Evolutionary conservation across 2,329 filamentous ascomycete genomes (phyloP), one percentile per base, ranked within the genome.

Genomic region (Fusarium longipes): DNA sequence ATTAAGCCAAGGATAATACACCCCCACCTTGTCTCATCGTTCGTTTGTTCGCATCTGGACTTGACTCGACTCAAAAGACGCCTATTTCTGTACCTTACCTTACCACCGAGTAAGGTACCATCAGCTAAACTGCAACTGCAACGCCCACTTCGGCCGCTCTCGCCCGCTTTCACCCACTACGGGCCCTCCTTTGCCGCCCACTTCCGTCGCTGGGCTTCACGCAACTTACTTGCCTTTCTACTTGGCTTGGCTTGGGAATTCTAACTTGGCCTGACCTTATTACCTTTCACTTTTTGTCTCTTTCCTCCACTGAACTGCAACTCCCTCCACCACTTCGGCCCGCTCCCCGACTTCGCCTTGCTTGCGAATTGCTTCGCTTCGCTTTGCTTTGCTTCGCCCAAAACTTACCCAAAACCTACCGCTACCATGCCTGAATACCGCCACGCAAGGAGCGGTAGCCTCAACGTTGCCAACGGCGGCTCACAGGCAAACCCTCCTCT

Each of bases 371-470:
- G 48, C 70, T 64, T 67, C 32, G 44, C 44, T 48, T 15, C 44
- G 45, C 45, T 48, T 12, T 47, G 43, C 43, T 47, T 32, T 32
- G 38, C 38, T 39, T 18, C 65, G 61, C 61, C 49, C 65, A 61
- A 60, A 64, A 72, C 69, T 82, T 24, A 35, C 33, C 15, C 2
- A 33, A 48, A 48, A 48, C 32, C 20, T 18, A 36, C 30, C 45
- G 30, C 32, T 36, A 43, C 30, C 45, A 61, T 84, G 79, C 79
- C 83, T 73, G 84, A 86, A 66, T 84, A 82, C 77, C 83, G 85
- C 75, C 86, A 88, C 77, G 78, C 82, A 76, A 85, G 86, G 73
- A 84, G 83, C 74, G 82, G 84, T 72, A 88, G 86, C 77, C 81
- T 87, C 76, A 86, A 82, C 74, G 84, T 85, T 61, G 78, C 81